These are phyloP conservation scores for Ceratopteris richardii DNA, from an alignment of 75 land plant genomes.

Conservation along the genomic window DNA sequence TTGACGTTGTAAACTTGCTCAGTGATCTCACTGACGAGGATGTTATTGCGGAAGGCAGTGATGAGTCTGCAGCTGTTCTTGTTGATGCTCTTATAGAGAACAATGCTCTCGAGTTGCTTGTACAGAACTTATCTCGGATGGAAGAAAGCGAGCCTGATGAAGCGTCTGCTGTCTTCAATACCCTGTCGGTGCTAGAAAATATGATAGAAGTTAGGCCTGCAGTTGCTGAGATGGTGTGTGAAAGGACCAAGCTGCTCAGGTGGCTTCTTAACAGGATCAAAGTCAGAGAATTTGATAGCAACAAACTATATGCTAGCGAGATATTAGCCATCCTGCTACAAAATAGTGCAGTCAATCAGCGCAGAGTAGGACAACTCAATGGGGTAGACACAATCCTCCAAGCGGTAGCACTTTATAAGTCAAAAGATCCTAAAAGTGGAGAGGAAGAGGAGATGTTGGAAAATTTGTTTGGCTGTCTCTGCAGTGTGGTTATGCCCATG, in stretches of 20 bases:
- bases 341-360: conserved; percentile 77
- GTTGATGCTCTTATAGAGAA: conserved; percentile 82
- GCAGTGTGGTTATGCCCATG: conserved; percentile 93
- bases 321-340: conserved; percentile 91
- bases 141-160: conserved; percentile 89
- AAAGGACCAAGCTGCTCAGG: conserved; percentile 76
- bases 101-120: conserved; percentile 79
- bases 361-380: conserved; percentile 83
- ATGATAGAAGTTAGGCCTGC: conserved; percentile 84
- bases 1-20: conserved; percentile 61
- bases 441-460: conserved; percentile 99
- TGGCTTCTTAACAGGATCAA: conserved; percentile 86
- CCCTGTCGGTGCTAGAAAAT: conserved; percentile 77
- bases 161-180: conserved; percentile 56
- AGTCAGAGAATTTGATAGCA: conserved; percentile 78
- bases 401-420: conserved; percentile 91
- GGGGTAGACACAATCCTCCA: conserved; percentile 89
- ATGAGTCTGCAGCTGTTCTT: conserved; percentile 56
- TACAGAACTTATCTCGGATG: conserved; percentile 68
- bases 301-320: conserved; percentile 96
- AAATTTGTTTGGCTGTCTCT: conserved; percentile 92
- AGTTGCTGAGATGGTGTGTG: conserved; percentile 89
- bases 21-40: conserved; percentile 91
- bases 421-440: conserved; percentile 74
- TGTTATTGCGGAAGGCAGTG: conserved; percentile 58